Conservation (phyloP, 2,329 filamentous ascomycete genomes). For the Alternaria dauci region DNA sequence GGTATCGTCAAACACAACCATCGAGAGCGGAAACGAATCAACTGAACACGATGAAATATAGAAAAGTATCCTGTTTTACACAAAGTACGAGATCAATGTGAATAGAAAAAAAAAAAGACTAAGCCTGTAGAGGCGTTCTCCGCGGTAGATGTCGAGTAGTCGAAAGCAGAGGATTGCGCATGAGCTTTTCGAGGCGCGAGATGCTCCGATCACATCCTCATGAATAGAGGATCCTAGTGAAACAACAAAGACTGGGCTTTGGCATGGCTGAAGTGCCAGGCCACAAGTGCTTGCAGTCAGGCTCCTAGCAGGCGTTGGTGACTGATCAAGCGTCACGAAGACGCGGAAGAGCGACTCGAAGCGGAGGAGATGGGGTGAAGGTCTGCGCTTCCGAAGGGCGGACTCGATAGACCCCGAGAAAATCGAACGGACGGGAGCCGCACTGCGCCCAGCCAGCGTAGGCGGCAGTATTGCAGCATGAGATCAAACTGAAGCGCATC, state of each 20-base stretch:
- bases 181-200: background rate
- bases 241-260: background rate
- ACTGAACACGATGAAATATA: background rate
- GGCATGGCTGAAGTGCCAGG: background rate
- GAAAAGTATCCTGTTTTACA: background rate
- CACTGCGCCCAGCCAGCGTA: slow-evolving; percentile 32
- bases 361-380: slow-evolving; percentile 25
- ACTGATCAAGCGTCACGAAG: background rate
- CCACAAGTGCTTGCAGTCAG: background rate
- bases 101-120: background rate
- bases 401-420: slow-evolving; percentile 34
- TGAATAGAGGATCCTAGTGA: background rate
- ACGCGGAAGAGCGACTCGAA: slow-evolving; percentile 4
- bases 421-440: slow-evolving; percentile 20
- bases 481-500: slow-evolving; percentile 40
- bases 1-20: slow-evolving; percentile 2
- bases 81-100: background rate
- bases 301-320: slow-evolving; percentile 2
- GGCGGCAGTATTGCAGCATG: slow-evolving; percentile 24
- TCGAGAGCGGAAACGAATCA: background rate
- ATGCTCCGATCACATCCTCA: background rate
- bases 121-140: background rate
- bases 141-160: background rate
- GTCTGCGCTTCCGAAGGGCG: slow-evolving; percentile 30
- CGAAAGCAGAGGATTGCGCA: background rate